phyloP scores from a whole-genome alignment of 2,329 filamentous ascomycete species.

The Botryotinia calthae region DNA sequence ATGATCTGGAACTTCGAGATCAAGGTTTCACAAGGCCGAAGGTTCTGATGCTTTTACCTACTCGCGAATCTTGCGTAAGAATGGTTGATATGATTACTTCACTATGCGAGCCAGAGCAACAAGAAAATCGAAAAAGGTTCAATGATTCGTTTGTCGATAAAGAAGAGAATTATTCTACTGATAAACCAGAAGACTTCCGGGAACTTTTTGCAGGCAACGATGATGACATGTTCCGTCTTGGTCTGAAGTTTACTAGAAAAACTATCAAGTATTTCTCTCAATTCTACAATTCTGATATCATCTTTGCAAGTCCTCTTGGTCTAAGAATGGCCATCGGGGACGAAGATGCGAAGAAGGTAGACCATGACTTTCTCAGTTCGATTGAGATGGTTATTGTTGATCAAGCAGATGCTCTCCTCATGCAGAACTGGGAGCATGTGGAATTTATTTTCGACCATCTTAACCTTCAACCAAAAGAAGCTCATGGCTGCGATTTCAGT shows the following conservation, averaged over 20 bases:
- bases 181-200: conserved; percentile 81
- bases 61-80: conserved; percentile 78
- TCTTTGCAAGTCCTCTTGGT: conserved; percentile 86
- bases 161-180: conserved; percentile 64
- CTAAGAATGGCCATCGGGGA: conserved; percentile 87
- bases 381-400: conserved; percentile 89
- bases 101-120: conserved; percentile 79
- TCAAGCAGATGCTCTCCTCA: conserved; percentile 86
- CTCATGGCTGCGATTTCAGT: conserved; percentile 90
- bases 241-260: conserved; percentile 96
- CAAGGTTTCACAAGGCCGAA: conserved; percentile 96
- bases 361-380: conserved; percentile 89
- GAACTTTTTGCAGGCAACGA: conserved; percentile 93
- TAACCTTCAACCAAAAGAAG: conserved; percentile 84
- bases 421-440: conserved; percentile 98
- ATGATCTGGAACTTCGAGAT: conserved; percentile 75
- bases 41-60: conserved; percentile 85
- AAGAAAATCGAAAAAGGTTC: conserved; percentile 93
- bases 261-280: conserved; percentile 92
- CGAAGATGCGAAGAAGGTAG: conserved; percentile 62
- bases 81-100: conserved; percentile 74
- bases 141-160: conserved; percentile 75
- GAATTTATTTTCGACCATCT: conserved; percentile 89
- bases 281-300: conserved; percentile 95
- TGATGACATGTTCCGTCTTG: conserved; percentile 94